Evolutionary conservation across 345 rosid species (phyloP), one percentile per base, ranked within the genome.

Genomic region (Citrus medica): DNA sequence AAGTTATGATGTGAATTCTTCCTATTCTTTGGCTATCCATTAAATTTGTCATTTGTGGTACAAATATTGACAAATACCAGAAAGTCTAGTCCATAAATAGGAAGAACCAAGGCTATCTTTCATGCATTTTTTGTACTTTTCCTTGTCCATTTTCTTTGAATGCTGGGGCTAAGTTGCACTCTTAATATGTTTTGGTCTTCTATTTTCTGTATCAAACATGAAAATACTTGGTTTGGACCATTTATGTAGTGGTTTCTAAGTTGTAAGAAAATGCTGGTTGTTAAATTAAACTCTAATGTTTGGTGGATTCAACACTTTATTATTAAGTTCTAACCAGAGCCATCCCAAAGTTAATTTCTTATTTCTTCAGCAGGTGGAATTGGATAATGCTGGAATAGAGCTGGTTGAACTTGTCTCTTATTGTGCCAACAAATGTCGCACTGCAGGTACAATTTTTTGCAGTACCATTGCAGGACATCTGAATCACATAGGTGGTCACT

Each of bases 381-480:
- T 37, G 60, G 79, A 79, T 69, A 84, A 84, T 65, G 69, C 77
- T 81, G 83, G 72, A 76, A 40, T 75, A 73, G 91, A 87, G 74
- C 87, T 92, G 83, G 69, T 87, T 76, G 95, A 90, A 78, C 87
- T 94, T 55, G 87, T 90, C 56, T 86, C 92, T 78, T 94, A 92
- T 81, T 88, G 93, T 85, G 92, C 93, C 79, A 79, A 81, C 78
- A 92, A 89, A 82, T 90, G 88, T 80, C 91, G 85, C 71, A 76
- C 80, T 67, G 86, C 85, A 10, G 84, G 86, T 74, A 71, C 86
- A 83, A 40, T 38, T 65, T 82, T 88, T 79, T 78, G 86, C 86
- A 82, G 74, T 81, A 81, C 81, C 67, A 75, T 92, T 83, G 91
- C 94, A 69, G 84, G 78, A 73, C 83, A 78, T 58, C 77, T 96